Base-by-base conservation (phyloP, 1,284 basidiomycete species). In the Malassezia pachydermatis region DNA sequence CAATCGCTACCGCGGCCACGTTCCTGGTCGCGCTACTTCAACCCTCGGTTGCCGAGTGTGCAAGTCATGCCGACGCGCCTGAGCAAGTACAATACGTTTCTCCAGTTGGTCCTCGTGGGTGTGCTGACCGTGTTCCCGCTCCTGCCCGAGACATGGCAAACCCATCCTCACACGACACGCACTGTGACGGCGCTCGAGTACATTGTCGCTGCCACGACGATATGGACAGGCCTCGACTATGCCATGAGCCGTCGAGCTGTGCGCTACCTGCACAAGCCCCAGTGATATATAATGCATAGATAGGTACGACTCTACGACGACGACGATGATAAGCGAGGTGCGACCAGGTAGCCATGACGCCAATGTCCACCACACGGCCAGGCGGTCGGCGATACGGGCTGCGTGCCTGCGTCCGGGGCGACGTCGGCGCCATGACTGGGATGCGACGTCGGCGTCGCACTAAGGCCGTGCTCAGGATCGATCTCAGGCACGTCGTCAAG, bases 151-250 rank as follows among this genome's bases (percentile, higher is more conserved):
- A 36, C 41, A 19, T 32, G 17, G 9, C 55, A 50, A 17, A 51
- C 50, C 23, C 49, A 45, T 17, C 45, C 48, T 14, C 55, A 56
- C 1, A 13, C 28, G 2, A 23, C 47, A 23, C 47, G 54, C 34
- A 37, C 49, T 4, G 20, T 47, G 13, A 35, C 50, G 22, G 17
- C 28, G 5, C 45, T 32, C 47, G 94, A 89, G 70, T 84, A 79
- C 78, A 76, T 83, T 2, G 88, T 94, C 0, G 88, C 84, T 0
- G 79, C 78, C 2, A 95, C 92, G 4, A 96, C 92, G 0, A 76
- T 95, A 23, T 87, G 83, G 82, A 92, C 88, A 59, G 92, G 92
- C 1, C 62, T 89, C 40, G 88, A 87, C 20, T 96, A 96, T 34
- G 50, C 50, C 1, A 17, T 37, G 14, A 42, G 38, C 16, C 44